Evolutionary conservation across 768 basidiomycete species (phyloP), one percentile per base, ranked within the genome.

Genomic region (Chalciporus chontae): DNA sequence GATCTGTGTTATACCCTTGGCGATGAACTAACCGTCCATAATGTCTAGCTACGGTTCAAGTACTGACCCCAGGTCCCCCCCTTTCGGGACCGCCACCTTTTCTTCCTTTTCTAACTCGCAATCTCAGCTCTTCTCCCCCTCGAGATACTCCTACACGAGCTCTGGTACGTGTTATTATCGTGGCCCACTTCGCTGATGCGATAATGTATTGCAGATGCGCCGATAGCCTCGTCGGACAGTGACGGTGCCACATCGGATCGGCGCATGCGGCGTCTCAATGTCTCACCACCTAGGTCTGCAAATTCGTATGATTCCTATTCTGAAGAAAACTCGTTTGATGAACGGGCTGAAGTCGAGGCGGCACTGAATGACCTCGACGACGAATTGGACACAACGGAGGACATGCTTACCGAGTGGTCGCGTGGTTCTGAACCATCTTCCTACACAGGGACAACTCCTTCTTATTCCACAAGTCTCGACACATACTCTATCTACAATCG

Each of bases 391-490:
- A 74, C 78, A 39, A 77, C 84, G 0, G 84, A 89, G 59, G 78
- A 84, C 45, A 77, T 80, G 2, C 73, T 86, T 42, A 77, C 81
- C 0, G 71, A 83, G 54, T 87, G 86, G 86, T 80, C 79, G n/a
- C 74, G 74, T 53, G 68, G 69, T 43, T 69, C 71, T 6, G 63
- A 57, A n/a, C 58, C 50, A 23, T 50, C 53, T 8, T 65, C 69
- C 17, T 63, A 69, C 53, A 68, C 69, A 1, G 69, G 65, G 3
- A 61, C 68, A 24, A 59, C 64, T 13, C 60, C 66, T 11, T 56
- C 72, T n/a, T 58, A 65, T 49, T 43, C 72, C 36, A 51, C 69
- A 56, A 65, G 72, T 41, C 57, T 78, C 47, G 67, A 69, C 55
- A 68, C 76, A 1, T 73, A 68, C 43, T 58, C 64, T 32, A 59